Evolutionary conservation across 805 yeast genomes (phyloP).

Genomic region (Saccharomycopsis capsularis): DNA sequence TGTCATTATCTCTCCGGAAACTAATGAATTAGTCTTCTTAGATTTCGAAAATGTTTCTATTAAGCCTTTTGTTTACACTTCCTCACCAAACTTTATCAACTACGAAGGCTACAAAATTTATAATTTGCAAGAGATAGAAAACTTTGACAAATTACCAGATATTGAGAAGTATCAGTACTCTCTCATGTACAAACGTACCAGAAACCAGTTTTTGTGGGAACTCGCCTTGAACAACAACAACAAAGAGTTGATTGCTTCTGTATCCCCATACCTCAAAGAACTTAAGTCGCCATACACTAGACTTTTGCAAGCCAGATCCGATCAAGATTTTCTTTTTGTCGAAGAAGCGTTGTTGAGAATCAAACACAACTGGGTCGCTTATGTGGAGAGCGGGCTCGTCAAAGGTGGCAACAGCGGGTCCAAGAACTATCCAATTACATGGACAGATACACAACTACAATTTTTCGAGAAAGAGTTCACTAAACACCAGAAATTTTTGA

Average conservation of each 20-base stretch:
- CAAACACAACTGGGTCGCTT: slow-evolving; percentile 61
- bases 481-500: slow-evolving; percentile 59
- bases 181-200: slow-evolving; percentile 81
- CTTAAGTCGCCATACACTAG: slow-evolving; percentile 58
- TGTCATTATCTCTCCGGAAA: slow-evolving; percentile 46
- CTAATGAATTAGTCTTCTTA: slow-evolving; percentile 43
- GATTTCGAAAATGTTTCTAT: slow-evolving; percentile 80
- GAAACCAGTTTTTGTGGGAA: slow-evolving; percentile 90
- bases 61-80: slow-evolving; percentile 74
- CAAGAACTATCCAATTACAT: slow-evolving; percentile 52
- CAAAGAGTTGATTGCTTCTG: slow-evolving; percentile 67
- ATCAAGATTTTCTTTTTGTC: slow-evolving; percentile 53
- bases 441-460: slow-evolving; percentile 51
- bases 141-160: slow-evolving; percentile 59
- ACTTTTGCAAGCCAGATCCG: slow-evolving; percentile 50
- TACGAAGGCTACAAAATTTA: slow-evolving; percentile 87
- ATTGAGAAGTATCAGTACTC: slow-evolving; percentile 72
- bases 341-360: slow-evolving; percentile 63
- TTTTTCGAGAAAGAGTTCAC: slow-evolving; percentile 51
- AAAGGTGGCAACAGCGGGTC: slow-evolving; percentile 27
- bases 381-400: slow-evolving; percentile 51
- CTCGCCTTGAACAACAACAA: slow-evolving; percentile 55
- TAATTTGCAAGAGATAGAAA: slow-evolving; percentile 64
- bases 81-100: slow-evolving; percentile 75
- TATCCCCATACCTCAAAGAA: slow-evolving; percentile 73